Conservation (phyloP, 192 early-diverging fungal species). For the Rhizoclosmatium sp. region DNA sequence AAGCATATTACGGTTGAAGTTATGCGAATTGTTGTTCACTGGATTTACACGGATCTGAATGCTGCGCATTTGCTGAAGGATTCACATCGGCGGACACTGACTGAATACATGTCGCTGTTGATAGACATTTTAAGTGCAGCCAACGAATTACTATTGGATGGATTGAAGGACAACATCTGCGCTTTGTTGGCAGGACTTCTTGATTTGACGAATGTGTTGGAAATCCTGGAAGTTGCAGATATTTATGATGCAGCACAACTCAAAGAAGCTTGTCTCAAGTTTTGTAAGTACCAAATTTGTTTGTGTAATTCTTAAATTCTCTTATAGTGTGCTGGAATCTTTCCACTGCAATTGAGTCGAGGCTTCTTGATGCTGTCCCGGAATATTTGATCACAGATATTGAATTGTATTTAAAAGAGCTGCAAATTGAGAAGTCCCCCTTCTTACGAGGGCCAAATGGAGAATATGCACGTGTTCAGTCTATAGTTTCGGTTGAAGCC, state of each 20-base stretch:
- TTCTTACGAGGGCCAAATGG: slow-evolving; percentile 41
- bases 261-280: slow-evolving; percentile 62
- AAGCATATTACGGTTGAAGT: slow-evolving; percentile 58
- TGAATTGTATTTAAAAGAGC: slow-evolving; percentile 23
- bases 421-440: slow-evolving; percentile 45
- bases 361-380: slow-evolving; percentile 21
- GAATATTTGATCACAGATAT: slow-evolving; percentile 41
- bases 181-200: slow-evolving; percentile 21
- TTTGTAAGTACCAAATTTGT: slow-evolving; percentile 34
- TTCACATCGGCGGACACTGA: slow-evolving; percentile 44
- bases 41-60: slow-evolving; percentile 59
- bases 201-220: slow-evolving; percentile 58
- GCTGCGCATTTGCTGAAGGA: slow-evolving; percentile 47
- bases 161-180: slow-evolving; percentile 48
- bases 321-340: slow-evolving; percentile 49
- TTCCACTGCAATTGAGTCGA: slow-evolving; percentile 38
- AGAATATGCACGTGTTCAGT: slow-evolving; percentile 34
- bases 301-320: not conserved
- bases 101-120: slow-evolving; percentile 59
- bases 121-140: slow-evolving; percentile 67
- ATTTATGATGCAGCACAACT: slow-evolving; percentile 58
- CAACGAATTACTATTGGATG: slow-evolving; percentile 66
- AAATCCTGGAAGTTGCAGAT: slow-evolving; percentile 62
- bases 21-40: slow-evolving; percentile 59
- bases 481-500: not conserved